Evolutionary conservation across 192 early-diverging fungal genomes (phyloP), one percentile per base, ranked within the genome.

Genomic region (Spinellus fusiger): DNA sequence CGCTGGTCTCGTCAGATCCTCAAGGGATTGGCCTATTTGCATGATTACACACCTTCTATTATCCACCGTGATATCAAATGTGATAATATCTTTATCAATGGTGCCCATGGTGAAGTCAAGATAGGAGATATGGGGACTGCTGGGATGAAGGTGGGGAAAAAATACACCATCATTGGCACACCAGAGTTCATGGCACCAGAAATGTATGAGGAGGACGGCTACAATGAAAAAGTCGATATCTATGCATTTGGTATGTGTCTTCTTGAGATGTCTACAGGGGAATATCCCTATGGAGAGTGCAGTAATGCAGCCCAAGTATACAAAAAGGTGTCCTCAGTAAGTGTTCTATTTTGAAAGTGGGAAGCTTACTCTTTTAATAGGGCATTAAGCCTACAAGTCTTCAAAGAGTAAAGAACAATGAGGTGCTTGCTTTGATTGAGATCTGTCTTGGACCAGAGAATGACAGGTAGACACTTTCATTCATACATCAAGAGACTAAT

Each of bases 151-250:
- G 66, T 84, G 51, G 88, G 88, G 40, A 89, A 91, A 62, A 87
- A 90, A 64, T 91, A 89, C 57, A 91, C 88, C 4, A 82, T 91
- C 8, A 89, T 92, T 53, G 90, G 90, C 3, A 71, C 68, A 5
- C 89, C 89, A 29, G 89, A 93, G 68, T 93, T 93, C 71, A 93
- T 93, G 90, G 92, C 92, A 0, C 92, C 92, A 1, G 92, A 93
- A 63, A 79, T 93, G 68, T 93, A 93, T 60, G 90, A 93, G 54
- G 92, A 93, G 64, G 77, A 85, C 28, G 72, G 72, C 9, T 93
- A 93, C 72, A 84, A 82, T 60, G 92, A 93, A 76, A 88, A 87
- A 62, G 92, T 93, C 27, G 92, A 93, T 64, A 88, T 93, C 49
- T 93, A 93, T 73, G 89, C 92, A 35, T 93, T 93, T 79, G 92